Evolutionary conservation across 768 basidiomycete species (phyloP), one percentile per base, ranked within the genome.

Genomic region (Lentinula aciculospora): DNA sequence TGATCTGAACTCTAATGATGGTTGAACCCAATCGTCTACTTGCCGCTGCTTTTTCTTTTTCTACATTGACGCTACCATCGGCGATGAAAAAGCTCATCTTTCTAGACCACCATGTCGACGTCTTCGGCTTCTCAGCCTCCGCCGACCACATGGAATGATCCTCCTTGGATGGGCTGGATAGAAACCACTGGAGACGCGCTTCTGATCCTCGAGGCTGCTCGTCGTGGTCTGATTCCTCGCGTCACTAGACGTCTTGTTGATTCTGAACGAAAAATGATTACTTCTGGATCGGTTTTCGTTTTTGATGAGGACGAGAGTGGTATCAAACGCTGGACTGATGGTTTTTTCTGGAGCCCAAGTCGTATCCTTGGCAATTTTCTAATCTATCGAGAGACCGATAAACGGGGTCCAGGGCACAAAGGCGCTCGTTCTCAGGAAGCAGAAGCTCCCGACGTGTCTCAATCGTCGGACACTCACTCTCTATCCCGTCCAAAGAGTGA

Each of bases 251-350:
- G 95, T 39, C 83, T 98, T 51, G 91, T 94, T 60, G 95, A 97
- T 68, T 81, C 89, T 31, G 95, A 98, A 71, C 83, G 93, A 58
- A 88, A 85, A 66, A 92, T 96, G 87, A 94, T 98, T 69, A 86
- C 86, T 17, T 90, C 88, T 5, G 95, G 95, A 57, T 90, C 89
- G 6, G 93, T 98, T 10, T 98, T 98, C 65, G 95, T 97, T 62
- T 98, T 97, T 67, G 93, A 98, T 71, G 95, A 97, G 76, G 89
- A 93, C 65, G 94, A 96, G 73, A 93, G 91, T 66, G 94, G 94
- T 27, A 98, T 98, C 76, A 96, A 95, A 75, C 82, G 95, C 44
- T 97, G 94, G 92, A 98, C 95, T 1, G 95, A 98, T 72, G 94
- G 94, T n/a, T 87, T 91, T 68, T 89, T 89, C 68, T 97, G 95